These are phyloP conservation scores for Talaromyces proteolyticus DNA, from an alignment of 495 filamentous ascomycete species.

Conservation along the genomic window DNA sequence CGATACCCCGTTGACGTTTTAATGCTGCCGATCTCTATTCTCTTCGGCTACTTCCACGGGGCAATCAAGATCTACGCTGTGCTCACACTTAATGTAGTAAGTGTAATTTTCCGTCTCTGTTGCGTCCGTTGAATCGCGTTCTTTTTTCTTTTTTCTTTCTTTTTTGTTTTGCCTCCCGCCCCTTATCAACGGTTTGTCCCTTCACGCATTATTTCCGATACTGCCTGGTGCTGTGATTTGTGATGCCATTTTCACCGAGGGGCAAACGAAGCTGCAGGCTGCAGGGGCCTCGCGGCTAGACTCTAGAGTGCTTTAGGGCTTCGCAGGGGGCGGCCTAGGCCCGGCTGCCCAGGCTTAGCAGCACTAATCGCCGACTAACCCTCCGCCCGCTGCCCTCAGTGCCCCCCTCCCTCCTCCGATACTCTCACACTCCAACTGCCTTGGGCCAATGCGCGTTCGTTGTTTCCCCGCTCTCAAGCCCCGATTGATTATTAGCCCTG, in stretches of 20 bases:
- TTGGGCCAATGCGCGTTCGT: not conserved
- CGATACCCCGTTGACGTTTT: conserved; percentile 63
- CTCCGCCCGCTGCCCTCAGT: not conserved
- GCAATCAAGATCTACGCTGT: conserved; percentile 72
- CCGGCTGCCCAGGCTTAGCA: not conserved
- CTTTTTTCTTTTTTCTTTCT: conserved; percentile 2
- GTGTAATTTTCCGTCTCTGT: too few species aligned
- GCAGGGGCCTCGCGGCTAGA: not conserved
- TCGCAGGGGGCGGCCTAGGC: conserved; percentile 8
- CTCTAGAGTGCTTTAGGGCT: conserved; percentile 1
- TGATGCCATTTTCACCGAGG: conserved; percentile 3
- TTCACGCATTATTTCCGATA: too few species aligned
- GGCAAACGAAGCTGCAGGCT: not conserved
- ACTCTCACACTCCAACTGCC: not conserved
- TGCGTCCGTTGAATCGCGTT: too few species aligned
- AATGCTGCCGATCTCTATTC: conserved; percentile 63
- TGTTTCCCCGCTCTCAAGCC: not conserved
- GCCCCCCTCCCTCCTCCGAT: not conserved
- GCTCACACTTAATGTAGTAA: conserved; percentile 63
- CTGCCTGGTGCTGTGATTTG: too few species aligned
- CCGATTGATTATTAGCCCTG: too few species aligned
- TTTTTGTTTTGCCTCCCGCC: conserved; percentile 8
- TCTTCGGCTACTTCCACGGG: conserved; percentile 76
- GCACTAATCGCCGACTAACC: not conserved
- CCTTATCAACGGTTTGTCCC: too few species aligned